Evolutionary conservation across 768 basidiomycete species (phyloP).

Genomic region (Hericium coralloides): DNA sequence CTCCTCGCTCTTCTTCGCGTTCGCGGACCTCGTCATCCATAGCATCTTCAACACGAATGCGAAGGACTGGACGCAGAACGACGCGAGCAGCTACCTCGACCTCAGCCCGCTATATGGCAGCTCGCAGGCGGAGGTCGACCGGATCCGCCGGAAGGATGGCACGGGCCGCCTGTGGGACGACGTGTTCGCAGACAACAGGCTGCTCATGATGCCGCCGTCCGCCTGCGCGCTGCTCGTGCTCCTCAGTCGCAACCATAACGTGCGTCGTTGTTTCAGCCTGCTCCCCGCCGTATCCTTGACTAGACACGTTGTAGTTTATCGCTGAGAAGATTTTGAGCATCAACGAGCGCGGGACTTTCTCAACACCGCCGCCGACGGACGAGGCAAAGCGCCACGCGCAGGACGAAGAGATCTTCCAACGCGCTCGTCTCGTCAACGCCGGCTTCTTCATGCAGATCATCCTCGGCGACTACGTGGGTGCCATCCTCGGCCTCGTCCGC

Average conservation of each 20-base stretch:
- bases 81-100: conserved; percentile 68
- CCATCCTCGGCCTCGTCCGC: conserved; percentile 60
- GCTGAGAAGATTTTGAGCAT: conserved; percentile 58
- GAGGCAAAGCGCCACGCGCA: conserved; percentile 28
- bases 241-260: conserved; percentile 68
- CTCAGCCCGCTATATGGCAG: conserved; percentile 67
- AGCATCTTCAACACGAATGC: conserved; percentile 54
- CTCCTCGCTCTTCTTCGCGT: conserved; percentile 68
- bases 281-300: neutral
- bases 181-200: conserved; percentile 55
- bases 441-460: conserved; percentile 66
- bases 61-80: conserved; percentile 44
- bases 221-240: conserved; percentile 60
- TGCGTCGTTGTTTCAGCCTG: conserved; percentile 21
- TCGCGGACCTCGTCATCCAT: conserved; percentile 72
- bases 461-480: conserved; percentile 64
- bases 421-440: conserved; percentile 65
- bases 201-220: conserved; percentile 67
- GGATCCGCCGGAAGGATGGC: conserved; percentile 54
- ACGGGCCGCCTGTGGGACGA: conserved; percentile 61
- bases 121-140: conserved; percentile 33
- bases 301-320: conserved; percentile 41
- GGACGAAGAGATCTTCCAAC: conserved; percentile 73
- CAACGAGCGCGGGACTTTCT: conserved; percentile 52
- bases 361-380: conserved; percentile 13